Evolutionary conservation across 768 basidiomycete species (phyloP).

Genomic region (Piloderma croceum): DNA sequence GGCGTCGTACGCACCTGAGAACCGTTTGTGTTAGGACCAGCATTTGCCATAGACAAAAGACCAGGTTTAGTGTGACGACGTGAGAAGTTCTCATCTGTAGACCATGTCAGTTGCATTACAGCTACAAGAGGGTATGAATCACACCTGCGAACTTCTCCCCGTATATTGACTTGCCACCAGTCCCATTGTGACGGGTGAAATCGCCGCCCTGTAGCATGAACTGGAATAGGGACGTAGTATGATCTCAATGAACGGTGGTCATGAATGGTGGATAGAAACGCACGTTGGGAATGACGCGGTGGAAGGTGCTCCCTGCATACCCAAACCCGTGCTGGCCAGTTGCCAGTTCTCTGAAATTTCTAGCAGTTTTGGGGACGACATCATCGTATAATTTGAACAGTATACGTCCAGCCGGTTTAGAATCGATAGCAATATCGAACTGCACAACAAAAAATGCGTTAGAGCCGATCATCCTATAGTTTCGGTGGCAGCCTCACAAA

Average conservation of each 20-base stretch:
- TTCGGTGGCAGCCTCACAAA: conserved; percentile 9
- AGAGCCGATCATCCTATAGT: neutral
- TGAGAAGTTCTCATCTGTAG: conserved; percentile 69
- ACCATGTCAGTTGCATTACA: neutral
- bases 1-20: conserved; percentile 48
- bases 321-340: conserved; percentile 64
- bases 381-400: conserved; percentile 82
- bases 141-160: conserved; percentile 74
- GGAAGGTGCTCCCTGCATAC: conserved; percentile 65
- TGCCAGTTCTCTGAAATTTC: conserved; percentile 78
- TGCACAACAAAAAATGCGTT: conserved; percentile 16
- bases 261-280: conserved; percentile 17
- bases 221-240: conserved; percentile 30
- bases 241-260: neutral
- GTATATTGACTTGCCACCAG: conserved; percentile 83
- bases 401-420: conserved; percentile 59
- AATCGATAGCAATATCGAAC: conserved; percentile 65
- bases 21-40: conserved; percentile 76
- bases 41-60: conserved; percentile 84
- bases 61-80: conserved; percentile 57
- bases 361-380: conserved; percentile 72
- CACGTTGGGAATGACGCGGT: conserved; percentile 66
- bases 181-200: conserved; percentile 71
- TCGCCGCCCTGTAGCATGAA: conserved; percentile 90
- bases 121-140: conserved; percentile 3